Conservation (phyloP, 2,329 filamentous ascomycete species). For the Monilinia laxa region DNA sequence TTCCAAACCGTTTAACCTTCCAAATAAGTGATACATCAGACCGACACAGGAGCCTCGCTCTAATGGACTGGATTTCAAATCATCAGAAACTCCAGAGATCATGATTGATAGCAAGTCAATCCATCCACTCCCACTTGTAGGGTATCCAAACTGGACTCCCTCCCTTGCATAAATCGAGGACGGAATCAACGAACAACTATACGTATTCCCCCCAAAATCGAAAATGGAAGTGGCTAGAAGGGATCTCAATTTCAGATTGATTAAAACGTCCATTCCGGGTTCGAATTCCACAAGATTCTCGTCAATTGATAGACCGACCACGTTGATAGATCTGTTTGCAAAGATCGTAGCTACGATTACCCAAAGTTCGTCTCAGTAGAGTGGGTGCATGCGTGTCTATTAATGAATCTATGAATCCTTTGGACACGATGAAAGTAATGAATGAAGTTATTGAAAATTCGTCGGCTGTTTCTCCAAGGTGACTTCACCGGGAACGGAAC, state of each 20-base stretch:
- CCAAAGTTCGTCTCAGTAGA: neutral
- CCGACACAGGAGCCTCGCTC: neutral
- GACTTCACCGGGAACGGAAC: neutral
- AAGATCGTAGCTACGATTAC: neutral
- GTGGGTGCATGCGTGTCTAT: conserved; percentile 3
- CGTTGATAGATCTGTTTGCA: neutral
- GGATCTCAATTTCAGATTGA: neutral
- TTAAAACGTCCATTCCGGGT: neutral
- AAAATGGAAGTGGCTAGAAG: neutral
- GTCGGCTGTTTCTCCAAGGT: no score
- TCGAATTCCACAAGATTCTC: neutral
- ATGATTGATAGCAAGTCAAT: neutral
- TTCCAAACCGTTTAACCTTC: neutral
- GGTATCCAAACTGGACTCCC: neutral
- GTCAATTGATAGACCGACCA: neutral
- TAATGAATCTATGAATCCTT: neutral
- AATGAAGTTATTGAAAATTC: no score
- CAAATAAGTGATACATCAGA: neutral
- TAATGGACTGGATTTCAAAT: neutral
- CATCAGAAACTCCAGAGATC: neutral
- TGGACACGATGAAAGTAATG: neutral
- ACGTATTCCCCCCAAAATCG: neutral
- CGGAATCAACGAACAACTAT: neutral
- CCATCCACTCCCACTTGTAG: neutral
- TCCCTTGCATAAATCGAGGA: neutral